Evolutionary conservation across 2,329 filamentous ascomycete genomes (phyloP).

Genomic region (Pseudogymnoascus pannorum): DNA sequence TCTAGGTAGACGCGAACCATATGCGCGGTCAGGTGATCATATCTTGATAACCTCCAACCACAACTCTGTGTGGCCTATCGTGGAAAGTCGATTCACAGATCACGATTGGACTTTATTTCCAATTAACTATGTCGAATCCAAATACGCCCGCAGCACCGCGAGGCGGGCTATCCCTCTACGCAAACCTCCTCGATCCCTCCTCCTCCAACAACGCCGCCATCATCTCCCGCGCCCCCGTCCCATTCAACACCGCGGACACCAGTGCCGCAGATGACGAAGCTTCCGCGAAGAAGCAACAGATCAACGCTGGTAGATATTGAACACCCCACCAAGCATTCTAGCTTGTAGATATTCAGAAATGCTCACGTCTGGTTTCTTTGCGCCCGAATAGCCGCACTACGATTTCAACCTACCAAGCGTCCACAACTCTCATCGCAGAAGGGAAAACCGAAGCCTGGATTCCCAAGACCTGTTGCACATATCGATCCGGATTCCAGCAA

Average conservation of each 20-base stretch:
- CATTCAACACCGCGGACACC: conserved; percentile 53
- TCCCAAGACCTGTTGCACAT: conserved; percentile 39
- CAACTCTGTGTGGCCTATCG: background rate
- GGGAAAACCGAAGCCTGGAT: conserved; percentile 53
- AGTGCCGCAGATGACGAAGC: conserved; percentile 34
- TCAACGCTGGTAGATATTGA: conserved; percentile 53
- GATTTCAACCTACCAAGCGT: conserved; percentile 80
- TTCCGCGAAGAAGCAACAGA: conserved; percentile 50
- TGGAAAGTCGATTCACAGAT: background rate
- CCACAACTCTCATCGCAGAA: conserved; percentile 58
- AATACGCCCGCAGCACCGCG: conserved; percentile 27
- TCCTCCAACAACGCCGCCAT: conserved; percentile 37
- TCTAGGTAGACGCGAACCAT: background rate
- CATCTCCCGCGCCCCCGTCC: conserved; percentile 70
- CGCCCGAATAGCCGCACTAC: conserved; percentile 50
- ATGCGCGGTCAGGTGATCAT: conserved; percentile 16
- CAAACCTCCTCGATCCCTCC: conserved; percentile 67
- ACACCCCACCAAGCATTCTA: conserved; percentile 27
- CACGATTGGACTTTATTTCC: background rate
- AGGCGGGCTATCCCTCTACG: conserved; percentile 67
- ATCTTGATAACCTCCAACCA: background rate
- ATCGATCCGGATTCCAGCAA: conserved; percentile 18
- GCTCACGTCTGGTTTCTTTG: conserved; percentile 38
- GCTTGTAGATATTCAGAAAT: conserved; percentile 29
- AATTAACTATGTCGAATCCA: conserved; percentile 25